Base-by-base conservation (phyloP, 2,329 filamentous ascomycete genomes). In the Fusarium cicatricum region DNA sequence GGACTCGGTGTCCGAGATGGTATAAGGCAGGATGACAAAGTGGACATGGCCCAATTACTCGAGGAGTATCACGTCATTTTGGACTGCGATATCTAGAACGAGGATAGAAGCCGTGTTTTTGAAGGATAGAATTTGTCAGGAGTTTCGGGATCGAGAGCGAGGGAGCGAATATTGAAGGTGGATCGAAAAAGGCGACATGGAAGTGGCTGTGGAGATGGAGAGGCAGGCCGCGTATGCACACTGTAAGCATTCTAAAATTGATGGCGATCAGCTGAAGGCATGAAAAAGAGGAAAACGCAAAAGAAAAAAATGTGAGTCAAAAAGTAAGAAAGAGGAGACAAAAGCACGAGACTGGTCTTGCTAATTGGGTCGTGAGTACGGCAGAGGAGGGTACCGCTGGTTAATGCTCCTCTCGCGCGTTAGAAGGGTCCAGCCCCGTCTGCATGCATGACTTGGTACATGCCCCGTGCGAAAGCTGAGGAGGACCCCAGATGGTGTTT, bases 251-350 rank as follows among this genome's bases (percentile, higher is more conserved):
- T 55, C 33, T 36, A 41, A 39, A 58, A 54, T 31, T 37, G 32
- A 62, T 48, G 37, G 33, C 28, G 52, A 45, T 44, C 47, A 47
- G 57, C 42, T 61, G 40, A 34, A 47, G 28, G 33, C 10, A 36
- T 23, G 11, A 14, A 31, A 59, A 51, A 49, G 52, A 57, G 52
- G 62, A 53, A 10, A 50, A 44, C 21, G 21, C 39, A 41, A 12
- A 43, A 49, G n/a, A 11, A 51, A 50, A 48, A 39, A 14, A 19
- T 53, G 40, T 23, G 44, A 59, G 48, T 39, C 21, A 51, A 48
- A 46, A 40, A 55, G 63, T 50, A 62, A 52, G 62, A 61, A 62
- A 63, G 62, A 62, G 59, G 62, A 57, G 48, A 44, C 37, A 17
- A 21, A 46, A 10, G 9, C 23, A 26, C 34, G 23, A 47, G 21